A percentile compares a stretch with the other conserved stretches of the same genome.
phyloP scores from a whole-genome alignment of 306 rosid species.

The Benincasa hispida region DNA sequence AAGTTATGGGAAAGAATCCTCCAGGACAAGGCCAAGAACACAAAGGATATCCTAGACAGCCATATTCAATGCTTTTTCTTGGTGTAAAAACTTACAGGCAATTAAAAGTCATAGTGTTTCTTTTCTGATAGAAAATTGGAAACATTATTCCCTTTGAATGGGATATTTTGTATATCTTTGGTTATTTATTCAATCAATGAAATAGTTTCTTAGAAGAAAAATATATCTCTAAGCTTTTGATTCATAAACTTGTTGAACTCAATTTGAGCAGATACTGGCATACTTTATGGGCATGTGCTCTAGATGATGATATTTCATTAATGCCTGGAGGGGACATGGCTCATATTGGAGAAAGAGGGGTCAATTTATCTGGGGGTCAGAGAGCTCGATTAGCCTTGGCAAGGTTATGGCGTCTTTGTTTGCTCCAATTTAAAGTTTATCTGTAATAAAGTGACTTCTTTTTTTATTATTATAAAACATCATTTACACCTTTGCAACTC shows the following conservation, averaged over 20 bases:
- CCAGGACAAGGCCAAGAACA: no score
- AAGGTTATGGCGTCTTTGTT: slow-evolving; percentile 31
- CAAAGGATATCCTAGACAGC: no score
- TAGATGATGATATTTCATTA: slow-evolving; percentile 70
- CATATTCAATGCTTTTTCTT: no score
- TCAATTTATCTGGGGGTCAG: slow-evolving; percentile 91
- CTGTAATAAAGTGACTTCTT: not conserved
- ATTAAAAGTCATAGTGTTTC: no score
- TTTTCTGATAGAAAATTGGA: no score
- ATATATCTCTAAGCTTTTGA: not conserved
- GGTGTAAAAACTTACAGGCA: no score
- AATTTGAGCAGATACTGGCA: slow-evolving; percentile 50
- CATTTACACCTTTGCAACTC: slow-evolving; percentile 15
- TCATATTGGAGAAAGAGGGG: slow-evolving; percentile 80
- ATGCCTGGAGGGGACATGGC: slow-evolving; percentile 96
- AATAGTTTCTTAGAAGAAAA: no score
- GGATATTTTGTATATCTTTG: no score
- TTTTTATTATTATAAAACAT: slow-evolving; percentile 3
- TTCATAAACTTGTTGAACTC: slow-evolving; percentile 1
- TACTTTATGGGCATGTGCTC: slow-evolving; percentile 61
- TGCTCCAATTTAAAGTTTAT: not conserved
- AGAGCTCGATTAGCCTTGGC: slow-evolving; percentile 97
- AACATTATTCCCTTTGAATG: no score
- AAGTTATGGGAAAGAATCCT: no score
- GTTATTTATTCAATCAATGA: no score